Percentiles rank a stretch among this genome's conserved stretches.
Conservation (phyloP, 345 rosid genomes). For the Lumnitzera littorea region DNA sequence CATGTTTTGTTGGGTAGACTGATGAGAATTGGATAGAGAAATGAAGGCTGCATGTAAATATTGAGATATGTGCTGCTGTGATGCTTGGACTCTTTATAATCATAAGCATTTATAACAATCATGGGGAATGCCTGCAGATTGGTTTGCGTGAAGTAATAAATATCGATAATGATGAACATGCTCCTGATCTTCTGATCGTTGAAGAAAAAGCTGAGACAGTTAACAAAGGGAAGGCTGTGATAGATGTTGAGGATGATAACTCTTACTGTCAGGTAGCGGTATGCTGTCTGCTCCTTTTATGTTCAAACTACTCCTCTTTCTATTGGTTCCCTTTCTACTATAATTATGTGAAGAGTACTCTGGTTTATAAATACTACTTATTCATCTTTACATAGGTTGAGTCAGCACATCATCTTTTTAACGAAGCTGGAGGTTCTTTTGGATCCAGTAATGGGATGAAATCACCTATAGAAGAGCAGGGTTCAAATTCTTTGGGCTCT, state of each 20-base stretch:
- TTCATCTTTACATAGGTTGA: conserved; percentile 18
- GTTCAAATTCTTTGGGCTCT: conserved; percentile 25
- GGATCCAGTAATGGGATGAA: conserved; percentile 12
- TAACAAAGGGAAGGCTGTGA: conserved; percentile 59
- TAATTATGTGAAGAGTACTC: not conserved
- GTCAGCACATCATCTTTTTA: conserved; percentile 6
- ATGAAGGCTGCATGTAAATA: no score
- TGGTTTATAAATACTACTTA: not conserved
- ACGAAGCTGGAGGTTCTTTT: conserved; percentile 4
- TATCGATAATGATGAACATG: conserved; percentile 44
- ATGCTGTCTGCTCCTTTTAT: not conserved
- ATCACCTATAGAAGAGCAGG: conserved; percentile 20
- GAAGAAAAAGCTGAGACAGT: conserved; percentile 26
- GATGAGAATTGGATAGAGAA: no score
- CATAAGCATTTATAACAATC: not conserved
- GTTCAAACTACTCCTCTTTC: not conserved
- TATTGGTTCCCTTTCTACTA: not conserved
- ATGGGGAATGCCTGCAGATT: conserved; percentile 27
- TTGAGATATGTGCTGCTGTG: no score
- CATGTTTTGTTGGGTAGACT: no score
- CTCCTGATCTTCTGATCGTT: conserved; percentile 28
- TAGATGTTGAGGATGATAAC: conserved; percentile 18
- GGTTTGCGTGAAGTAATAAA: conserved; percentile 43
- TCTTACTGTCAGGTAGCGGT: conserved; percentile 21
- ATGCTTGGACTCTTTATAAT: no score